Percentiles rank a stretch among this genome's conserved stretches.
Evolutionary conservation across 768 basidiomycete genomes (phyloP).

Genomic region (Pulveroboletus sp.): DNA sequence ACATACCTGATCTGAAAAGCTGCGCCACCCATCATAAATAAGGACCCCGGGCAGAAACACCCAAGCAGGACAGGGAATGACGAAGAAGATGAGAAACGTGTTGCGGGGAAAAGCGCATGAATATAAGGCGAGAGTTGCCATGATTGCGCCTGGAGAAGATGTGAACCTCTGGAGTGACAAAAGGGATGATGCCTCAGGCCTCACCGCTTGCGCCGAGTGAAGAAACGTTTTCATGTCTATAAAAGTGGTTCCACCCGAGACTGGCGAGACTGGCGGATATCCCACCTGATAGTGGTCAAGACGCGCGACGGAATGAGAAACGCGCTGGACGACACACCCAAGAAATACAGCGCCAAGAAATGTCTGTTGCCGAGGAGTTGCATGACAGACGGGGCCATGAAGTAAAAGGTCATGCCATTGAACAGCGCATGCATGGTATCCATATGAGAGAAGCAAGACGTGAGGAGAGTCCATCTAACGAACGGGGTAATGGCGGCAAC

Average conservation of each 20-base stretch:
- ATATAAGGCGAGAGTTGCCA: slow-evolving; percentile 64
- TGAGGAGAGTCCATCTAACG: slow-evolving; percentile 68
- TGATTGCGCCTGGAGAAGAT: slow-evolving; percentile 56
- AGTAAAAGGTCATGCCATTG: slow-evolving; percentile 75
- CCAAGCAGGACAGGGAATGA: slow-evolving; percentile 81
- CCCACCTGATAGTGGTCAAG: slow-evolving; percentile 44
- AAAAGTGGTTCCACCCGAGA: slow-evolving; percentile 41
- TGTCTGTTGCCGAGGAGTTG: slow-evolving; percentile 56
- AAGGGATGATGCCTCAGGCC: slow-evolving; percentile 8
- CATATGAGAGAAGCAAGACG: slow-evolving; percentile 67
- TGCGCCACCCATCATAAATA: slow-evolving; percentile 33
- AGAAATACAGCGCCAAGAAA: slow-evolving; percentile 71
- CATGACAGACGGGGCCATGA: slow-evolving; percentile 65
- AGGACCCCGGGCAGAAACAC: slow-evolving; percentile 58
- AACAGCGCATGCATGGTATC: slow-evolving; percentile 59
- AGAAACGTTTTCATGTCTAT: slow-evolving; percentile 27
- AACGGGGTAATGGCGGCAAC: neutral
- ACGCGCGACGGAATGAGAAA: neutral
- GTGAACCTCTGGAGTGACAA: neutral
- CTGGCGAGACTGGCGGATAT: slow-evolving; percentile 48
- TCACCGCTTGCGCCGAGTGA: slow-evolving; percentile 73
- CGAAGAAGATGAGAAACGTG: slow-evolving; percentile 67
- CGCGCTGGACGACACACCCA: slow-evolving; percentile 37
- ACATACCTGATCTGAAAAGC: slow-evolving; percentile 33
- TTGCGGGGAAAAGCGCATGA: slow-evolving; percentile 64